phyloP scores from a whole-genome alignment of 768 basidiomycete species.

The Mrakia frigida region DNA sequence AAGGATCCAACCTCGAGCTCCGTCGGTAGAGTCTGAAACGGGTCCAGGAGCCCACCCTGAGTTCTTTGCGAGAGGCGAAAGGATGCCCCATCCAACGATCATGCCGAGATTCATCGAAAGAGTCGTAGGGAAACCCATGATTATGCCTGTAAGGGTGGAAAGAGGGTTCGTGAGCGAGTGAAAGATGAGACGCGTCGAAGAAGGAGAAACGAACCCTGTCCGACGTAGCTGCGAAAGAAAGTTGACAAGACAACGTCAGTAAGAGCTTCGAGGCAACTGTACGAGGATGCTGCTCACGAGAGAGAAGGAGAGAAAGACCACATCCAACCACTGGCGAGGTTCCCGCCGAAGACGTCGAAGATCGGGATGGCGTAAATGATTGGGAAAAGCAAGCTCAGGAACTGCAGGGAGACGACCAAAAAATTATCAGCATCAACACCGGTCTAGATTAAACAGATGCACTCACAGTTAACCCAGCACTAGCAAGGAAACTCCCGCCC shows the following conservation, averaged over 20 bases:
- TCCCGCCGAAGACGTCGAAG: constrained; percentile 45
- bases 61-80: constrained; percentile 80
- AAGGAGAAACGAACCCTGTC: constrained; percentile 59
- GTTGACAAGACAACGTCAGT: constrained; percentile 69
- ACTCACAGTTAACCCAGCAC: constrained; percentile 69
- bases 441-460: not conserved
- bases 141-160: constrained; percentile 59
- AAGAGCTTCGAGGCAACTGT: not conserved
- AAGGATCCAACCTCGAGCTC: constrained; percentile 88
- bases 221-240: constrained; percentile 66
- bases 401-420: constrained; percentile 47
- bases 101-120: constrained; percentile 92
- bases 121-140: constrained; percentile 95
- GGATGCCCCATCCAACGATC: constrained; percentile 90
- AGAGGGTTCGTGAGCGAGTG: not conserved
- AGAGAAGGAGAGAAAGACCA: constrained; percentile 55
- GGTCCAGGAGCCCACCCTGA: constrained; percentile 90
- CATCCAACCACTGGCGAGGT: constrained; percentile 79
- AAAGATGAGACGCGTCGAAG: constrained; percentile 19
- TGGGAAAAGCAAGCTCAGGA: constrained; percentile 83
- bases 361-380: constrained; percentile 79
- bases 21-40: constrained; percentile 76
- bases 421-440: constrained; percentile 5
- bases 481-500: constrained; percentile 68
- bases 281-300: not conserved